These are phyloP conservation scores for Eucalyptus coolabah DNA, from an alignment of 345 rosid genomes.

Conservation along the genomic window DNA sequence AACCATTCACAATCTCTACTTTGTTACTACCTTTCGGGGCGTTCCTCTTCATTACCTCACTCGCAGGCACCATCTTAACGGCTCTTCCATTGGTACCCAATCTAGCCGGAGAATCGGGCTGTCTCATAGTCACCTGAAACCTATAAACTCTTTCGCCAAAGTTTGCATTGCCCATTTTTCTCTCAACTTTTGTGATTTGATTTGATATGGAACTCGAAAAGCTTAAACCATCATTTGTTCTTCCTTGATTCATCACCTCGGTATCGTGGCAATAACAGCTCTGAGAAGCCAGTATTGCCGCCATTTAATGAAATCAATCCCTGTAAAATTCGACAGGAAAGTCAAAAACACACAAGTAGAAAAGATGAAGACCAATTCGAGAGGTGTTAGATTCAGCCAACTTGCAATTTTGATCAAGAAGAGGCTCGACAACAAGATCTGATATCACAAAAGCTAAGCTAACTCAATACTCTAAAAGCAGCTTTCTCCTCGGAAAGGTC, in stretches of 20 bases:
- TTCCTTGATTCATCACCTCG: slow-evolving; percentile 21
- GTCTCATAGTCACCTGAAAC: slow-evolving; percentile 49
- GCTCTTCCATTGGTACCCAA: slow-evolving; percentile 47
- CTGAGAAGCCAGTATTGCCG: slow-evolving; percentile 73
- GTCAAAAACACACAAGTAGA: neutral
- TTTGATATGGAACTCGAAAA: slow-evolving; percentile 36
- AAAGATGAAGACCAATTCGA: neutral
- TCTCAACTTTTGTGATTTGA: slow-evolving; percentile 21
- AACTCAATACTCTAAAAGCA: neutral
- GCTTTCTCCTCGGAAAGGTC: neutral
- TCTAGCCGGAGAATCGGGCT: slow-evolving; percentile 36
- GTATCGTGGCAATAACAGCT: slow-evolving; percentile 34
- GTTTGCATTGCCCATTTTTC: neutral
- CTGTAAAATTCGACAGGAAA: neutral
- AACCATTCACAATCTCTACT: slow-evolving; percentile 49
- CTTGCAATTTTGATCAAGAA: neutral
- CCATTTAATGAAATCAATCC: slow-evolving; percentile 20
- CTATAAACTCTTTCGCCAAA: slow-evolving; percentile 2
- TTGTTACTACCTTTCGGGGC: slow-evolving; percentile 9
- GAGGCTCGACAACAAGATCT: neutral
- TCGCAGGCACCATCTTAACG: slow-evolving; percentile 76
- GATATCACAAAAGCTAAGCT: neutral
- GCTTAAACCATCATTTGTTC: slow-evolving; percentile 29
- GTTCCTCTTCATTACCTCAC: slow-evolving; percentile 52
- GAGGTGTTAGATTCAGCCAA: neutral